Conservation (phyloP, 2,329 filamentous ascomycete species). For the Nigrograna mackinnonii region DNA sequence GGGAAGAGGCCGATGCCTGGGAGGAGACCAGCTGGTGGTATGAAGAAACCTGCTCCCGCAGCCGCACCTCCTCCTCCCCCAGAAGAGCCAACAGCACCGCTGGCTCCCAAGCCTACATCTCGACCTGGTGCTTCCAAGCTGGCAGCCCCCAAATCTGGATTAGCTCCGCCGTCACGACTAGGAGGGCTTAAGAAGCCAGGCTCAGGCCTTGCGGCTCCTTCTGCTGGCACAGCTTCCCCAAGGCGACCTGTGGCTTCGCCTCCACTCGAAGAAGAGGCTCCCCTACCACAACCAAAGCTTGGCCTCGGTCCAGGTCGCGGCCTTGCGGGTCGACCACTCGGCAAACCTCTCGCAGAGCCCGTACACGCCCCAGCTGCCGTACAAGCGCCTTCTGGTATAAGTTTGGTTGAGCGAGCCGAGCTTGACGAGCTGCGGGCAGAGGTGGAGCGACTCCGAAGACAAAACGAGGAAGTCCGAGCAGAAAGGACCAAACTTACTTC, state of each 20-base stretch:
- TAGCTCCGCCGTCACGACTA: slow-evolving; percentile 37
- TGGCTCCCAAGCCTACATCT: slow-evolving; percentile 63
- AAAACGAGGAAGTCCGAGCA: slow-evolving; percentile 78
- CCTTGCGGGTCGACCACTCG: slow-evolving; percentile 81
- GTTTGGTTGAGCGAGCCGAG: slow-evolving; percentile 85
- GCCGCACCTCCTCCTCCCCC: slow-evolving; percentile 41
- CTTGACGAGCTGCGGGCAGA: slow-evolving; percentile 84
- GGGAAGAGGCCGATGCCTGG: slow-evolving; percentile 45
- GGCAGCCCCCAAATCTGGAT: slow-evolving; percentile 44
- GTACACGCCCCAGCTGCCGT: slow-evolving; percentile 47
- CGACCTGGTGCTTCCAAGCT: slow-evolving; percentile 49
- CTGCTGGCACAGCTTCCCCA: no score
- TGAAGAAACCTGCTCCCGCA: slow-evolving; percentile 56
- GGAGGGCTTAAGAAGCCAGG: slow-evolving; percentile 49
- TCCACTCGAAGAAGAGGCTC: slow-evolving; percentile 53
- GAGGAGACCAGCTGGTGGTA: slow-evolving; percentile 55
- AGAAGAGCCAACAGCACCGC: slow-evolving; percentile 55
- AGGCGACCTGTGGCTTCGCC: slow-evolving; percentile 49
- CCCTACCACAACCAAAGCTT: slow-evolving; percentile 59
- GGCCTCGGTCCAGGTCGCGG: slow-evolving; percentile 71
- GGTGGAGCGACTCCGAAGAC: slow-evolving; percentile 75
- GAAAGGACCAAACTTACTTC: slow-evolving; percentile 82
- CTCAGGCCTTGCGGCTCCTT: slow-evolving; percentile 34
- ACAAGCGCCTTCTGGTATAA: slow-evolving; percentile 65
- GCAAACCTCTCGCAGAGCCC: slow-evolving; percentile 79